These are phyloP conservation scores for Globisporangium alternatum DNA, from an alignment of 352 stramenopile species.

Conservation along the genomic window DNA sequence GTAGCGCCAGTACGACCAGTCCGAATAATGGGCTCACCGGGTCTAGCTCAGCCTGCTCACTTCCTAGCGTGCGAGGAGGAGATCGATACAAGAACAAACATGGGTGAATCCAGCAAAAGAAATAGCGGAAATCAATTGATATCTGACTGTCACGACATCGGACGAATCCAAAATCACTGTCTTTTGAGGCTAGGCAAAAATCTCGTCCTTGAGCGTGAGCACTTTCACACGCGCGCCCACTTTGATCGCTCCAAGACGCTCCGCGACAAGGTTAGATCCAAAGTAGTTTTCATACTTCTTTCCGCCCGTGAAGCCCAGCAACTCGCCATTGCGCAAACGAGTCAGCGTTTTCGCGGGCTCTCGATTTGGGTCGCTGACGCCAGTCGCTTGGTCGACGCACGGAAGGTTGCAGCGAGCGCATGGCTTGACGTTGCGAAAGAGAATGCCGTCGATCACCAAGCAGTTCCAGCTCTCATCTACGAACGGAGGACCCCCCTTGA, in stretches of 20 bases:
- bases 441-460: slow-evolving; percentile 46
- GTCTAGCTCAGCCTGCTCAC: slow-evolving; percentile 23
- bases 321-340: slow-evolving; percentile 51
- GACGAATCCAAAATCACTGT: neutral
- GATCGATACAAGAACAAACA: slow-evolving; percentile 49
- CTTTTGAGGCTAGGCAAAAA: slow-evolving; percentile 34
- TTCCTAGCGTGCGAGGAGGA: slow-evolving; percentile 51
- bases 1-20: neutral
- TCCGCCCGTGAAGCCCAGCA: slow-evolving; percentile 56
- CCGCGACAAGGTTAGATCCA: slow-evolving; percentile 69
- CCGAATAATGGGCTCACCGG: neutral
- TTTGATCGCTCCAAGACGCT: slow-evolving; percentile 30
- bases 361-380: slow-evolving; percentile 36
- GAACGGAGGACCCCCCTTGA: slow-evolving; percentile 60
- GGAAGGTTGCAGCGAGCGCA: slow-evolving; percentile 76
- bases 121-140: neutral
- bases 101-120: neutral
- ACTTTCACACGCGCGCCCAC: slow-evolving; percentile 57
- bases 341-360: slow-evolving; percentile 56
- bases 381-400: slow-evolving; percentile 67
- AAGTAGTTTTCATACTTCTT: slow-evolving; percentile 66
- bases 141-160: neutral
- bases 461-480: slow-evolving; percentile 76
- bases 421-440: slow-evolving; percentile 73
- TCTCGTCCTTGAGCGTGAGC: slow-evolving; percentile 58